Percentiles rank a stretch among this genome's conserved stretches.
Evolutionary conservation across 352 stramenopile genomes (phyloP).

Genomic region (Phytophthora pistaciae): DNA sequence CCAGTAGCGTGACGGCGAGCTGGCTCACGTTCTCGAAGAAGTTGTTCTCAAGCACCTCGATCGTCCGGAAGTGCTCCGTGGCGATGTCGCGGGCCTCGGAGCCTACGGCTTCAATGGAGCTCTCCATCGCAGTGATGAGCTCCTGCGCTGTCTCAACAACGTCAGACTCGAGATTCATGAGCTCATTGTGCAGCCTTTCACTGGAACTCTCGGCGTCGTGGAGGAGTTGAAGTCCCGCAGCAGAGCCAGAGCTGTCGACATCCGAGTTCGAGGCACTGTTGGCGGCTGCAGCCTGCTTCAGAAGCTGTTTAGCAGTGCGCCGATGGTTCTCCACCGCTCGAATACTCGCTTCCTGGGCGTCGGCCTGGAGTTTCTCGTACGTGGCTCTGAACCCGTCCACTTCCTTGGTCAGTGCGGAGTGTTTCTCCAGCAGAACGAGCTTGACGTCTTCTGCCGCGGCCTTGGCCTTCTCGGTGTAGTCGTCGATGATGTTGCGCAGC

Average conservation of each 20-base stretch:
- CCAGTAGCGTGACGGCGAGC: conserved; percentile 74
- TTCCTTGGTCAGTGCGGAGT: conserved; percentile 56
- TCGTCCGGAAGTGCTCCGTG: conserved; percentile 88
- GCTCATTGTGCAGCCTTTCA: conserved; percentile 86
- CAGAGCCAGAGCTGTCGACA: conserved; percentile 37
- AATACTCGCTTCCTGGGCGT: conserved; percentile 85
- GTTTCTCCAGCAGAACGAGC: conserved; percentile 79
- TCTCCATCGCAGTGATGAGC: conserved; percentile 67
- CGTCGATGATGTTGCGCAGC: conserved; percentile 90
- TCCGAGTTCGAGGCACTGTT: conserved; percentile 34
- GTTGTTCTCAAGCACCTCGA: conserved; percentile 93
- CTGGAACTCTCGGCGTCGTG: conserved; percentile 87
- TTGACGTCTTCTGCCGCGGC: conserved; percentile 87
- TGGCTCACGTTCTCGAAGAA: conserved; percentile 92
- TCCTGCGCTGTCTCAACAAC: conserved; percentile 84
- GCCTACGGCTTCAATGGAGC: conserved; percentile 68
- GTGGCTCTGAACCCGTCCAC: conserved; percentile 67
- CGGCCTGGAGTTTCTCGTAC: conserved; percentile 69
- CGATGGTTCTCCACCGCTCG: conserved; percentile 82
- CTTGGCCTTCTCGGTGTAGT: conserved; percentile 91
- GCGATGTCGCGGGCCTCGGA: conserved; percentile 69
- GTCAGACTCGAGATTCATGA: conserved; percentile 91
- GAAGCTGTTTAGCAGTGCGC: conserved; percentile 76
- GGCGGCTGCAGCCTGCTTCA: conserved; percentile 58
- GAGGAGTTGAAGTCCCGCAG: conserved; percentile 73